Conservation (phyloP, 768 basidiomycete species). For the Suillus bovinus region DNA sequence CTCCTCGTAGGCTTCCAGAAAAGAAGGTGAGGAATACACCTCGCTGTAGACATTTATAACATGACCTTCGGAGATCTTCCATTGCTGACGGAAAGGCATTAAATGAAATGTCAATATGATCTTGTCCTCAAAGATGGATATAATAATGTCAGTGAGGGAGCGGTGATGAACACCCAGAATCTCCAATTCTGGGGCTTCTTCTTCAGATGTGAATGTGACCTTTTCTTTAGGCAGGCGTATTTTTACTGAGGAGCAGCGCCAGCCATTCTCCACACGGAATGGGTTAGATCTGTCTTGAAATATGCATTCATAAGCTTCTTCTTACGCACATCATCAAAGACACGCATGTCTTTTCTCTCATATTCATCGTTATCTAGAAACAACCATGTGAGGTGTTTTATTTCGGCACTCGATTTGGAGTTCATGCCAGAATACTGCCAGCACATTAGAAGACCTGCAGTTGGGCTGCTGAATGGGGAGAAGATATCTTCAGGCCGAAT, state of each 20-base stretch:
- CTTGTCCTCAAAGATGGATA: not conserved
- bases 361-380: constrained; percentile 26
- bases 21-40: no score
- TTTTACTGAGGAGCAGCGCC: constrained; percentile 7
- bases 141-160: constrained; percentile 4
- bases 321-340: constrained; percentile 14
- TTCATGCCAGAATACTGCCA: constrained; percentile 33
- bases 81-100: constrained; percentile 2
- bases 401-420: constrained; percentile 27
- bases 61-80: not conserved
- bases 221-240: constrained; percentile 12
- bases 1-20: no score
- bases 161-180: constrained; percentile 5
- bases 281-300: not conserved
- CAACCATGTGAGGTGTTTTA: constrained; percentile 27
- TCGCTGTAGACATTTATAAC: not conserved
- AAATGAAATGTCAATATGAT: not conserved
- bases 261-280: constrained; percentile 7
- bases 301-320: not conserved
- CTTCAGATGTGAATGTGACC: not conserved
- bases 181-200: not conserved
- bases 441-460: constrained; percentile 27
- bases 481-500: not conserved
- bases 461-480: constrained; percentile 21
- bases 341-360: constrained; percentile 14